Evolutionary conservation across 371 early-diverging fungal species (phyloP).

Genomic region (Mortierella sp.): DNA sequence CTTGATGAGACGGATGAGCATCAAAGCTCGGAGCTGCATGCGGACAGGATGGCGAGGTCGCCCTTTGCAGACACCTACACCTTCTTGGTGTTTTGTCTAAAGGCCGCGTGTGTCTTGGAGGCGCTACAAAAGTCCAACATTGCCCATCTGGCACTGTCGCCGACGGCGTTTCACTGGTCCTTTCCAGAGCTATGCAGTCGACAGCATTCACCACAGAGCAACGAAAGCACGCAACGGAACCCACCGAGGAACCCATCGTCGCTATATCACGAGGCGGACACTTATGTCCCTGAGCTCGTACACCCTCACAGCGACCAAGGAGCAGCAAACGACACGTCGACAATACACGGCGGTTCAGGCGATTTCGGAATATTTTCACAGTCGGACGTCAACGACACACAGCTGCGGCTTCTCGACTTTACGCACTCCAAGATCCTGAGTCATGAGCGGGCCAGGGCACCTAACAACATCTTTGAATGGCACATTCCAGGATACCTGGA

Average conservation of each 20-base stretch:
- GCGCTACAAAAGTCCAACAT: constrained; percentile 38
- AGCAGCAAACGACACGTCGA: background rate
- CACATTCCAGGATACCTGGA: constrained; percentile 51
- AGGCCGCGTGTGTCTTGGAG: constrained; percentile 42
- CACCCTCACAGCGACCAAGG: background rate
- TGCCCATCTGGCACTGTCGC: constrained; percentile 46
- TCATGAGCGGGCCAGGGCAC: constrained; percentile 54
- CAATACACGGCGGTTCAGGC: background rate
- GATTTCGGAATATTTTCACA: background rate
- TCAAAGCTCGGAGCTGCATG: constrained; percentile 18
- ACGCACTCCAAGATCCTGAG: constrained; percentile 54
- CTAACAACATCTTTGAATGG: constrained; percentile 53
- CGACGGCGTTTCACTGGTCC: constrained; percentile 47
- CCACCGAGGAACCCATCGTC: constrained; percentile 23
- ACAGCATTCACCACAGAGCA: background rate
- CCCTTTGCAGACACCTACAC: constrained; percentile 47
- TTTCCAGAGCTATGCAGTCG: constrained; percentile 11
- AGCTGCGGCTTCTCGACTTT: constrained; percentile 49
- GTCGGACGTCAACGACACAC: constrained; percentile 38
- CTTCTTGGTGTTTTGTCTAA: constrained; percentile 50
- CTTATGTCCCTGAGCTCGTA: background rate
- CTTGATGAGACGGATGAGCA: constrained; percentile 44
- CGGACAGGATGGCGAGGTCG: constrained; percentile 2
- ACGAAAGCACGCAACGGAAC: background rate
- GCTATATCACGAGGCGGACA: constrained; percentile 30